Evolutionary conservation across 2,329 filamentous ascomycete species (phyloP), one percentile per base, ranked within the genome.

Genomic region (Stagonosporopsis chrysanthemi): DNA sequence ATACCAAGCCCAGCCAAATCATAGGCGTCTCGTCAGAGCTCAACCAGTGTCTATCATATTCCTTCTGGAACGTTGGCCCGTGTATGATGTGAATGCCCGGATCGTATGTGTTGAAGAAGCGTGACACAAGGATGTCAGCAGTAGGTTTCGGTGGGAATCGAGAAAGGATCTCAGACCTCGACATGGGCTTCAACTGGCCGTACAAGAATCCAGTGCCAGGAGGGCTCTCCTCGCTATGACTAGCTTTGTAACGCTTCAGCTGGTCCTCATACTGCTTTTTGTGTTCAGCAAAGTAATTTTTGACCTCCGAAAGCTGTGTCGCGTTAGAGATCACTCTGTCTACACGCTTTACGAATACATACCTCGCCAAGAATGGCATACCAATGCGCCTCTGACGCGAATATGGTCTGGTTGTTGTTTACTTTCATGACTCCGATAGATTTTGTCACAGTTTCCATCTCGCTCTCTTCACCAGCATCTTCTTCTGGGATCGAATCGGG

Each of bases 191-290:
- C 62, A 83, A 83, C 2, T 88, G 87, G 49, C 90, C 91, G 61
- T 96, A 89, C 9, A 98, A 80, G 63, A 97, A 88, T 0, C 90
- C 88, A 1, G 90, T 90, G 1, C 90, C 90, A 15, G 80, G 75
- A 56, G 87, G 86, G 56, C 82, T 78, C 33, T 82, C 80, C 33
- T 78, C 75, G 43, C 79, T 76, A 67, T 90, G 91, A 36, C 86
- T 86, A 41, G 86, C 86, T 72, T 88, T 85, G 48, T 96, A 87
- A 67, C 87, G 89, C 67, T 90, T 87, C 66, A 91, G 87, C 38
- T 93, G 92, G 56, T 88, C 88, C 72, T 96, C 91, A 58, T 94
- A 83, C 64, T 97, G 92, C 71, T 95, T 93, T 75, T 95, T 96
- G 77, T 97, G 92, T 33, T 84, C 86, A 17, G 80, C 79, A 69